A percentile compares a stretch with the other conserved stretches of the same genome.
These are phyloP conservation scores for Leccinum huronense DNA, from an alignment of 1,284 basidiomycete genomes.

Conservation along the genomic window DNA sequence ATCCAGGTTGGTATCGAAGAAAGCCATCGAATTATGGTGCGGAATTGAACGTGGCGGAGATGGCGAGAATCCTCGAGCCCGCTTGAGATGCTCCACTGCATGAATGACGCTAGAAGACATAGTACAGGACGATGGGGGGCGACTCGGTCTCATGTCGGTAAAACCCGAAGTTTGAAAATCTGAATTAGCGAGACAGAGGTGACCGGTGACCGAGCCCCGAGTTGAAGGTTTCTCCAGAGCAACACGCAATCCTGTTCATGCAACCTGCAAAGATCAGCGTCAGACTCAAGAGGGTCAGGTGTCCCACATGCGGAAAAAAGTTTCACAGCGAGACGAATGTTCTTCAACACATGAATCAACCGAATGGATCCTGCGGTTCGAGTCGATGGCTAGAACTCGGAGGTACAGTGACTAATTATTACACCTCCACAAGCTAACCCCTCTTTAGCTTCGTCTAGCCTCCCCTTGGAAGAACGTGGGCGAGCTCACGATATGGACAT, in stretches of 20 bases:
- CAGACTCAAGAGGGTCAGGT: not conserved
- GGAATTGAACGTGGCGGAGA: not conserved
- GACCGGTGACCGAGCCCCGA: not conserved
- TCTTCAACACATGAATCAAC: not conserved
- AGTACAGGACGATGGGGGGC: not conserved
- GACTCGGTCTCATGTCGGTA: not conserved
- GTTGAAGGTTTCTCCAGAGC: too few relatives aligned
- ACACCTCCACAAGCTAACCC: not conserved
- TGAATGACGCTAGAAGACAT: not conserved
- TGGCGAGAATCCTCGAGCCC: not conserved
- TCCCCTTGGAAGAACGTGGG: not conserved
- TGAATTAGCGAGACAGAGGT: too few relatives aligned
- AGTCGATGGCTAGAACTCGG: not conserved
- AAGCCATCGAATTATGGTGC: not conserved
- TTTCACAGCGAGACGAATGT: not conserved
- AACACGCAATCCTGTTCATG: not conserved
- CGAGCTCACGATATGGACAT: not conserved
- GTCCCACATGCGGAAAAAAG: not conserved
- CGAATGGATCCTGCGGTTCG: not conserved
- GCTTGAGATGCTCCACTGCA: not conserved
- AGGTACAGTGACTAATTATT: not conserved
- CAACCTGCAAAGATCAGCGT: not conserved
- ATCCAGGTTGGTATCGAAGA: not conserved
- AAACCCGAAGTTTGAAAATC: not conserved
- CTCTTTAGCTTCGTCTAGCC: not conserved